Conservation (phyloP, 129 eudicot species). For the Ambrosia trifida region DNA sequence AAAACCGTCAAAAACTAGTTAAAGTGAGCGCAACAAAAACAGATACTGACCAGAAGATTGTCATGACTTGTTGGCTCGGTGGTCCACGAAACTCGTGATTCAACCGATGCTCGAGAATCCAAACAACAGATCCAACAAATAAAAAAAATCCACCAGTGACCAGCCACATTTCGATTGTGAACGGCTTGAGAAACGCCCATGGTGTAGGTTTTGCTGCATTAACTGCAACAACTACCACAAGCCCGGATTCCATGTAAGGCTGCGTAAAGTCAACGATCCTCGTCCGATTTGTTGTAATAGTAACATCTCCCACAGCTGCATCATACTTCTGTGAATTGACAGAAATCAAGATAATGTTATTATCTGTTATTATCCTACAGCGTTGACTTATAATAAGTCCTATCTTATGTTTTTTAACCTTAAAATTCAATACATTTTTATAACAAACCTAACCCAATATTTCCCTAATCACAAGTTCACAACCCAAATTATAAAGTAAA, state of each 20-base stretch:
- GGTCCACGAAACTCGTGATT: slow-evolving; percentile 93
- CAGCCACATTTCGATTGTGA: slow-evolving; percentile 84
- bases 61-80: slow-evolving; percentile 82
- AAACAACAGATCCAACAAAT: slow-evolving; percentile 82
- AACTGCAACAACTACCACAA: slow-evolving; percentile 71
- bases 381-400: slow-evolving; percentile 17
- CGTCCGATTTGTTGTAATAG: slow-evolving; percentile 83
- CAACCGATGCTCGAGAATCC: slow-evolving; percentile 88
- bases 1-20: not conserved
- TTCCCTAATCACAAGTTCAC: not conserved
- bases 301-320: slow-evolving; percentile 97
- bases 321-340: slow-evolving; percentile 63
- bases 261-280: slow-evolving; percentile 94
- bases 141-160: slow-evolving; percentile 82
- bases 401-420: not conserved
- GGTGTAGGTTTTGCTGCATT: slow-evolving; percentile 57
- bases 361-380: slow-evolving; percentile 26
- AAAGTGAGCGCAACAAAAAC: not conserved
- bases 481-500: not conserved
- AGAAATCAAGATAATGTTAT: slow-evolving; percentile 18
- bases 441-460: not conserved
- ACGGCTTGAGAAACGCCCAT: slow-evolving; percentile 93
- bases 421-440: not conserved
- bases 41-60: slow-evolving; percentile 74
- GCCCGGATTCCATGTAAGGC: slow-evolving; percentile 95